Conservation (phyloP, 129 eudicot genomes). For the Artemisia annua region DNA sequence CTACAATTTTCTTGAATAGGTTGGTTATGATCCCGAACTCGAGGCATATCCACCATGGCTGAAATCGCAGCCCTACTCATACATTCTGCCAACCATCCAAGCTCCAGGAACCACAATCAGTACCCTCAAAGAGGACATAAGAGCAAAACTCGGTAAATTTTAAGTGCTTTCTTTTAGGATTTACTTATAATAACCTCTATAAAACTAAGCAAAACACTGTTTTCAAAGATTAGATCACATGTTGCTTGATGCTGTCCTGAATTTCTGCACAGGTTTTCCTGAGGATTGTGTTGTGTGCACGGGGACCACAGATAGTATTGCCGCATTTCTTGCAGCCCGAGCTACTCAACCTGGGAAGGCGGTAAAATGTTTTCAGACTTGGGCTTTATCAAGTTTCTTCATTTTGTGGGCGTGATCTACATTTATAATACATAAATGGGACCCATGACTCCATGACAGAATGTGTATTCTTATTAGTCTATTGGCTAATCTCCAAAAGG, state of each 20-base stretch:
- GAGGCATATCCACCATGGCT: slow-evolving; percentile 92
- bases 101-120: slow-evolving; percentile 82
- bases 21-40: slow-evolving; percentile 94
- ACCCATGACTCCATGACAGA: background rate
- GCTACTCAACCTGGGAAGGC: slow-evolving; percentile 95
- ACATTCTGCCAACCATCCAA: slow-evolving; percentile 61
- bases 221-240: background rate
- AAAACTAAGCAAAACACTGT: background rate
- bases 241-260: slow-evolving; percentile 12
- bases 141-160: slow-evolving; percentile 52
- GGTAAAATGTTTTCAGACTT: slow-evolving; percentile 40
- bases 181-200: background rate
- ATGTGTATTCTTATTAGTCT: background rate
- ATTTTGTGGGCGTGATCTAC: background rate
- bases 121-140: slow-evolving; percentile 63
- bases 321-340: slow-evolving; percentile 97
- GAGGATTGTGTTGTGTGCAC: slow-evolving; percentile 80
- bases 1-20: slow-evolving; percentile 39
- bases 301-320: slow-evolving; percentile 97
- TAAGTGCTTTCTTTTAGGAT: background rate
- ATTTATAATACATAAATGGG: background rate
- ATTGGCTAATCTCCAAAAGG: background rate
- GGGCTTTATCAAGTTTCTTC: background rate
- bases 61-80: slow-evolving; percentile 73
- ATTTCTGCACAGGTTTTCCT: slow-evolving; percentile 56